Evolutionary conservation across 805 yeast genomes (phyloP), one percentile per base, ranked within the genome.

Genomic region (Helenozyma baotianmanensis): DNA sequence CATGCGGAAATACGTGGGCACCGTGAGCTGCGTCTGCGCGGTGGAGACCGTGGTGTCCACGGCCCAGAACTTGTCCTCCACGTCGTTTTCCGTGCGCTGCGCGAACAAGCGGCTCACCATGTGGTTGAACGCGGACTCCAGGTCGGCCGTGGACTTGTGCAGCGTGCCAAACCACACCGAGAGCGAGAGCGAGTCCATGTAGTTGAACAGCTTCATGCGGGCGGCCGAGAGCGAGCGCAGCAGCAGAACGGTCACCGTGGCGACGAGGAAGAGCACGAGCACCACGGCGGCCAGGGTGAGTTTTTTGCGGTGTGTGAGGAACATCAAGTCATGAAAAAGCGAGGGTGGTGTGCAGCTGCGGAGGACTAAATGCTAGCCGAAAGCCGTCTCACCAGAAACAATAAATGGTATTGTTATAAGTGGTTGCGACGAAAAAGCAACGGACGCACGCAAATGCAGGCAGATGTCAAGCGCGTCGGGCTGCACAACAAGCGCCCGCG

Each of bases 41-140:
- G 25, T n/a, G 1, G 31, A 13, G 22, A 46, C 36, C 14, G 25
- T 32, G 5, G 51, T 48, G 27, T 48, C 42, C 14, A 39, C 27
- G 8, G 35, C 22, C 51, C 51, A 46, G 29, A 29, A 48, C 17
- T 18, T 29, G 32, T 42, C 36, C 23, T 47, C 46, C 9, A 25
- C 13, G 19, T 42, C 41, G 8, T 15, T 4, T 12, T 30, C 7
- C 15, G 15, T 11, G 15, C 38, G 37, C 12, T 24, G 12, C n/a
- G 25, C 31, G 21, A 38, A 25, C 17, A 43, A 14, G 14, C 25
- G 12, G 10, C 31, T 17, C 12, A 43, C 44, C 19, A 35, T 30
- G 14, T 33, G 23, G 34, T 43, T 35, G 27, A 43, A 43, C 8
- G 18, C n/a, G 10, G 41, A 33, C 21, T 28, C 30, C 4, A 31